Evolutionary conservation across 805 yeast genomes (phyloP).

Genomic region (Saturnispora zaruensis): DNA sequence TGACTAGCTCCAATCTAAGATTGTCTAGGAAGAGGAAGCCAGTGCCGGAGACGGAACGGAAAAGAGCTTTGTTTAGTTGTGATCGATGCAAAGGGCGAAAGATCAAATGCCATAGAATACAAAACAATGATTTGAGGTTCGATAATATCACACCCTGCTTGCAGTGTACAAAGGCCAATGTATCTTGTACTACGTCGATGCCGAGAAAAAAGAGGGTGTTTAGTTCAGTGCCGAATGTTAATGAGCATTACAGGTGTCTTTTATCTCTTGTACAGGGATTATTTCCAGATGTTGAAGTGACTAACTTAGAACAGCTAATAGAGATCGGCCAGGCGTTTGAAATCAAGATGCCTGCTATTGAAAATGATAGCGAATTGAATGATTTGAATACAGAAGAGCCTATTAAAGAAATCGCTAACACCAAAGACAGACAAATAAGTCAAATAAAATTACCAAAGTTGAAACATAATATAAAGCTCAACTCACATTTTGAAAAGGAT

Average conservation of each 20-base stretch:
- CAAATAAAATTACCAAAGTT: conserved; percentile 10
- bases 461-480: conserved; percentile 17
- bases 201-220: conserved; percentile 35
- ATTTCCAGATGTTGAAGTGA: conserved; percentile 37
- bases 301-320: conserved; percentile 34
- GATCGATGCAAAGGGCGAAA: conserved; percentile 39
- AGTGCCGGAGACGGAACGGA: conserved; percentile 32
- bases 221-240: conserved; percentile 36
- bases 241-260: conserved; percentile 36
- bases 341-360: conserved; percentile 29
- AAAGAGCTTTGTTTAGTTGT: conserved; percentile 37
- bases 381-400: neutral
- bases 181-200: conserved; percentile 34
- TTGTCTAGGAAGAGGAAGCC: conserved; percentile 28
- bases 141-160: conserved; percentile 34
- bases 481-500: conserved; percentile 23
- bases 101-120: conserved; percentile 34
- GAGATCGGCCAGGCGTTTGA: conserved; percentile 30
- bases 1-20: neutral
- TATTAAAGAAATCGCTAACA: neutral
- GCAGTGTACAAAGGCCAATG: conserved; percentile 31
- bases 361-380: conserved; percentile 8
- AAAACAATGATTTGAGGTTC: conserved; percentile 26
- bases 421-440: neutral
- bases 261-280: conserved; percentile 32